A percentile compares a stretch with the other conserved stretches of the same genome.
These are phyloP conservation scores for Platanthera guangdongensis DNA, from an alignment of 106 monocot species.

Conservation along the genomic window DNA sequence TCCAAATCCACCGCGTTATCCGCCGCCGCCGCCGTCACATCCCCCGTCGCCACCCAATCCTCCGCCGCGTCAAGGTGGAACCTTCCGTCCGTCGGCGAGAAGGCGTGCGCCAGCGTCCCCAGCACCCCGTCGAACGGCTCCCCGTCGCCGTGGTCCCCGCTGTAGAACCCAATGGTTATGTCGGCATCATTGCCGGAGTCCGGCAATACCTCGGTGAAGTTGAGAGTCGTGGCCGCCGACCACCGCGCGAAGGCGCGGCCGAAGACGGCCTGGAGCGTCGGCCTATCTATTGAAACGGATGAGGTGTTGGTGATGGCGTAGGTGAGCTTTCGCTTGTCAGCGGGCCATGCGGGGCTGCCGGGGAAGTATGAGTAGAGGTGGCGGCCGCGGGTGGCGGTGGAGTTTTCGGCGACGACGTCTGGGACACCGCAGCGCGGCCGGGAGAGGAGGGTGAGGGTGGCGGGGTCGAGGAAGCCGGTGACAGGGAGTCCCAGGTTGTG, in stretches of 20 bases:
- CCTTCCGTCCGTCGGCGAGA: conserved; percentile 81
- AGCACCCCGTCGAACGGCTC: conserved; percentile 75
- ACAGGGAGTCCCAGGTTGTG: conserved; percentile 46
- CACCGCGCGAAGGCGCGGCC: conserved; percentile 66
- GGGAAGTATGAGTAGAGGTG: conserved; percentile 70
- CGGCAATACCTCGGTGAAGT: conserved; percentile 39
- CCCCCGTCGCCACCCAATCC: conserved; percentile 57
- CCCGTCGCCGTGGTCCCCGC: conserved; percentile 77
- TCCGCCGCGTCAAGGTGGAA: conserved; percentile 84
- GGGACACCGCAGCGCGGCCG: conserved; percentile 80
- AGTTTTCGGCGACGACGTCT: conserved; percentile 38
- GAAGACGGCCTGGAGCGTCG: conserved; percentile 44
- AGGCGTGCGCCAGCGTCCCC: conserved; percentile 88
- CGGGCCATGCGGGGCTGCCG: conserved; percentile 56
- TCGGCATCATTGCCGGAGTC: conserved; percentile 25
- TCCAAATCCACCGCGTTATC: conserved; percentile 65
- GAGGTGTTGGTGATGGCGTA: conserved; percentile 51
- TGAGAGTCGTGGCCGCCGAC: conserved; percentile 42
- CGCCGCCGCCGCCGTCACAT: conserved; percentile 22
- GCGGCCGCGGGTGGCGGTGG: conserved; percentile 34
- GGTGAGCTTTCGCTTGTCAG: conserved; percentile 26
- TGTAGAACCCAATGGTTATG: conserved; percentile 71
- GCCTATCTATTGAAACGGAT: conserved; percentile 18
- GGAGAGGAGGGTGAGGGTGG: conserved; percentile 53
- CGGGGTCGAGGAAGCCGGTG: conserved; percentile 55